Evolutionary conservation across 345 rosid genomes (phyloP).

Genomic region (Erysimum cheiranthoides): DNA sequence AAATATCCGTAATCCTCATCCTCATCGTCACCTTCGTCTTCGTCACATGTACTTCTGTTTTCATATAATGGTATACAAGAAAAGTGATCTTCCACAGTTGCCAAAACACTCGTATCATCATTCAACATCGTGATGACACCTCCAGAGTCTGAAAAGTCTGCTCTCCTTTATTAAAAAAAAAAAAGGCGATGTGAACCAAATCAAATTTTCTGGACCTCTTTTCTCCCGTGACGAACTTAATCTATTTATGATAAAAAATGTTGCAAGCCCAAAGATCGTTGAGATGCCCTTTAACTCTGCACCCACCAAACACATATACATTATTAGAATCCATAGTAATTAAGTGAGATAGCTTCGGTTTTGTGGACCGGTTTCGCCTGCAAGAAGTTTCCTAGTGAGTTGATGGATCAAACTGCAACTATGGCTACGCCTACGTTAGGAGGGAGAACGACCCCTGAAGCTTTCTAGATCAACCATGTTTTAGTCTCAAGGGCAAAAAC

Average conservation of each 20-base stretch:
- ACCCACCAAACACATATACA: constrained; percentile 84
- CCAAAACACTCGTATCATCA: no score
- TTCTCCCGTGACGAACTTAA: constrained; percentile 58
- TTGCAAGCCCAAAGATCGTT: constrained; percentile 87
- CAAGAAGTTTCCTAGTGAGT: constrained; percentile 63
- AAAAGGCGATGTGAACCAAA: no score
- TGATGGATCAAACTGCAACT: constrained; percentile 65
- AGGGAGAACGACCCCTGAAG: constrained; percentile 75
- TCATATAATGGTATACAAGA: no score
- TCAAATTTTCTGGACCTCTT: constrained; percentile 87
- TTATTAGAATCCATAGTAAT: constrained; percentile 55
- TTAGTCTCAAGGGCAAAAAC: constrained; percentile 63
- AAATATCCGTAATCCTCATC: no score
- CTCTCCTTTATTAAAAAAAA: no score
- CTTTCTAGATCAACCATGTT: constrained; percentile 67
- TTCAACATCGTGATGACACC: no score
- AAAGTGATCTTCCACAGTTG: no score
- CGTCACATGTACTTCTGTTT: no score
- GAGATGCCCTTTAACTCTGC: constrained; percentile 75
- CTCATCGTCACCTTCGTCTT: no score
- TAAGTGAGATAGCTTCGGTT: constrained; percentile 84
- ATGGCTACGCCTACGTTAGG: constrained; percentile 90
- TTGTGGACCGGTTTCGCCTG: constrained; percentile 60
- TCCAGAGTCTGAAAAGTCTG: no score
- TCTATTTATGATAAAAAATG: constrained; percentile 64